Conservation (phyloP, 2,329 filamentous ascomycete genomes). For the Fusarium sp. region DNA sequence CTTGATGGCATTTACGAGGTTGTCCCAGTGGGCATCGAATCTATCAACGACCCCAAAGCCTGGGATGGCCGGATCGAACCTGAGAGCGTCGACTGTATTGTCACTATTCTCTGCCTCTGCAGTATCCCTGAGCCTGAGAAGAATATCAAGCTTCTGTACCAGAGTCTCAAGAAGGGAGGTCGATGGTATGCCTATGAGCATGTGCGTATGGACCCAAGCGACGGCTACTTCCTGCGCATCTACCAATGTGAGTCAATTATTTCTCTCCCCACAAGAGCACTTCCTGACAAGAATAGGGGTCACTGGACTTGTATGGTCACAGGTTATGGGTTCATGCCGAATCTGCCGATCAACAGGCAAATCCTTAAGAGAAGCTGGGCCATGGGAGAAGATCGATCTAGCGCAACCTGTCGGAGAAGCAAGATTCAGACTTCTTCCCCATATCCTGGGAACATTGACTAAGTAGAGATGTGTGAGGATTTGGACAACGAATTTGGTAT, state of each 20-base stretch:
- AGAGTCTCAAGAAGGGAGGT: conserved; percentile 70
- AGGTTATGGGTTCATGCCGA: conserved; percentile 63
- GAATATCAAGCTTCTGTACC: conserved; percentile 67
- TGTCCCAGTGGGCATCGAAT: conserved; percentile 72
- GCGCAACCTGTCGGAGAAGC: conserved; percentile 55
- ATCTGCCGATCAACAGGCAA: conserved; percentile 62
- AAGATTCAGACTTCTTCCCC: conserved; percentile 60
- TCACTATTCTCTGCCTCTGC: conserved; percentile 72
- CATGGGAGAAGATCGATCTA: conserved; percentile 64
- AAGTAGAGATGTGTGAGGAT: conserved; percentile 54
- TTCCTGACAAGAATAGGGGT: conserved; percentile 53
- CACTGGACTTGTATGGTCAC: conserved; percentile 65
- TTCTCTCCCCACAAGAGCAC: neutral
- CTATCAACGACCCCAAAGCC: conserved; percentile 57
- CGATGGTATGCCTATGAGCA: conserved; percentile 74
- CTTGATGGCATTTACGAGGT: conserved; percentile 70
- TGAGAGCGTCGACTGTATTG: conserved; percentile 68
- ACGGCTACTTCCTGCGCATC: conserved; percentile 55
- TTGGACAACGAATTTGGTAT: neutral
- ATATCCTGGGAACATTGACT: conserved; percentile 64
- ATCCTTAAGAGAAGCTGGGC: conserved; percentile 61
- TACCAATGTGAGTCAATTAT: conserved; percentile 63
- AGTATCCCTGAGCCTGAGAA: conserved; percentile 70
- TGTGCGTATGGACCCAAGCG: conserved; percentile 56
- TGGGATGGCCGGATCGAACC: conserved; percentile 62